Base-by-base conservation (phyloP, 495 filamentous ascomycete species). In the Stereocaulon alpinum region DNA sequence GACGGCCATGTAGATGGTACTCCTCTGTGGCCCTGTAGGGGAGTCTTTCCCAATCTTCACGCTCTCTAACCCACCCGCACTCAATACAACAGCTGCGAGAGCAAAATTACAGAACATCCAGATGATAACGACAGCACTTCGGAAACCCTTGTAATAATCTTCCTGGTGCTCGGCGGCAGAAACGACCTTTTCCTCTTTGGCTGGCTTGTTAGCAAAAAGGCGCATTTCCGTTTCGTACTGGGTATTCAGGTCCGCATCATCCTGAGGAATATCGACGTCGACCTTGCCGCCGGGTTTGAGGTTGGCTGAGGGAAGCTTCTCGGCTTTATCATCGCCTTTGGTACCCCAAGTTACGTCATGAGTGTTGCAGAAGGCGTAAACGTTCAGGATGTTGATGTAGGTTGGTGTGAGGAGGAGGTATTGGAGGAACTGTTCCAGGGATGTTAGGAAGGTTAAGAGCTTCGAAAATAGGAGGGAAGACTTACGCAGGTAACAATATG, bases 101-200 rank as follows among this genome's bases (percentile, higher is more conserved):
- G 83, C 90, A 67, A 97, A 87, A 72, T 99, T 99, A 64, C 83
- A 91, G 67, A 96, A 90, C 74, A 99, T 93, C 94, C 94, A 99
- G 58, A 85, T 80, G 54, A 99, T 76, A 56, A 99, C 94, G 66
- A 95, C 90, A 15, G 88, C 80, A 56, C 87, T 91, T 50, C 94
- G 81, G 69, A 99, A 95, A 44, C 91, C 93, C 67, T 91, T 90
- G 77, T 99, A 99, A 70, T 97, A 99, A 70, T 97, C 93, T 74
- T 95, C 90, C 73, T 99, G 93, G 65, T 86, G 86, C 66, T 96
- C 90, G 45, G 76, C 72, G 6, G 86, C 79, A 14, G 81, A 75
- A 22, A 82, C 75, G 0, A 73, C 69, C 10, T 80, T 74, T 61
- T 83, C 79, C 61, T 88, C 84, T 61, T 88, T 86, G 49, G 79